Evolutionary conservation across 1,284 basidiomycete species (phyloP), one percentile per base, ranked within the genome.

Genomic region (Porodaedalea pini): DNA sequence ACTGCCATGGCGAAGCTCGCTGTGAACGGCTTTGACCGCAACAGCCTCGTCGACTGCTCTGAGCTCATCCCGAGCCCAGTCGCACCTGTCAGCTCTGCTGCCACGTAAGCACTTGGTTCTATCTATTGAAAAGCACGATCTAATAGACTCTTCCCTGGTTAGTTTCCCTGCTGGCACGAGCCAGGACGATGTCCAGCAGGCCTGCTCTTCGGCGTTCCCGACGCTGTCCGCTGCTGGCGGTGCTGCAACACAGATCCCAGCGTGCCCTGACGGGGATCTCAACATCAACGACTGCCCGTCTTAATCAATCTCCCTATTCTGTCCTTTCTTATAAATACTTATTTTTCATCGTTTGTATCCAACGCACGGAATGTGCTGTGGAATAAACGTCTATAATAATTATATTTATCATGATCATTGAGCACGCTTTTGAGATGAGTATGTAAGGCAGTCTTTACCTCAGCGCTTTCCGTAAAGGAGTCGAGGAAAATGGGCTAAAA

Each of bases 21-120:
- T 19, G 25, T 59, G 49, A 62, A 69, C 62, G 70, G 70, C 23
- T 66, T 68, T 55, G 56, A 68, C 64, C 39, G 34, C 13, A 50
- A 48, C 17, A 37, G 37, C 5, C 56, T 61, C 29, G 47, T 59
- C 43, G 60, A 61, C 54, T 61, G 60, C 54, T 56, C 60, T 4
- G 60, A 61, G 23, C 36, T 54, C 31, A 53, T 61, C 41, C 57
- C 57, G 1, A 37, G 17, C 3, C 25, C 57, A n/a, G 17, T 31
- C 15, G 43, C 57, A 3, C 21, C 57, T 11, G 53, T 51, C 34
- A 23, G 23, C 2, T 49, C 45, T 23, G 43, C 52, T 31, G 57
- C 55, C 23, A 51, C 48, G 55, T 56, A 36, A 34, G 55, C 31
- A 21, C 8, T 39, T 13, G 11, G 1, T 27, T 19, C 6, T 13